phyloP scores from a whole-genome alignment of 257 asterid genomes.

The Nicotiana tabacum region DNA sequence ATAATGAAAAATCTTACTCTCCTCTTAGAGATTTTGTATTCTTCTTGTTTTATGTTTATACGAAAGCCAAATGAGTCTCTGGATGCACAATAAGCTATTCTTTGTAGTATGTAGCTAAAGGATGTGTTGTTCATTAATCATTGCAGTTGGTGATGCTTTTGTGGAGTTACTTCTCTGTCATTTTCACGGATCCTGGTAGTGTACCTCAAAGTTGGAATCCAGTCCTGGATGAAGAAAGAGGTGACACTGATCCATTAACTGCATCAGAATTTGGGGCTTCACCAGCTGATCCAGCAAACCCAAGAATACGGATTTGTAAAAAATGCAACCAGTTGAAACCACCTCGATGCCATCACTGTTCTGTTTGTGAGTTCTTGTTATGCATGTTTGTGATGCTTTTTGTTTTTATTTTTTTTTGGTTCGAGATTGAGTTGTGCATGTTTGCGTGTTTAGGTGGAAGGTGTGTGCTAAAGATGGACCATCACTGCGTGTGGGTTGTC shows the following conservation, averaged over 20 bases:
- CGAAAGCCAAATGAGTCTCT: not conserved
- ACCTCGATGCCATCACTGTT: slow-evolving; percentile 99
- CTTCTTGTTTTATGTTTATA: not conserved
- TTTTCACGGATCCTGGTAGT: slow-evolving; percentile 88
- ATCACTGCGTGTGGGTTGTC: slow-evolving; percentile 99
- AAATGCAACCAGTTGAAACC: slow-evolving; percentile 97
- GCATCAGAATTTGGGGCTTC: slow-evolving; percentile 45
- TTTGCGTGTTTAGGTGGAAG: slow-evolving; percentile 68
- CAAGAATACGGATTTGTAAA: slow-evolving; percentile 67
- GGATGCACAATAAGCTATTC: slow-evolving; percentile 2
- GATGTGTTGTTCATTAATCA: not conserved
- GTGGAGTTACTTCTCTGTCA: slow-evolving; percentile 97
- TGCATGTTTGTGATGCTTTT: slow-evolving; percentile 13
- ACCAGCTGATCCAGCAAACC: slow-evolving; percentile 42
- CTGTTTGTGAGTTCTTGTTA: slow-evolving; percentile 82
- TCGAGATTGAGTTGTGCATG: slow-evolving; percentile 15
- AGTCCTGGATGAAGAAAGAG: slow-evolving; percentile 74
- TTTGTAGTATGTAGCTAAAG: slow-evolving; percentile 22
- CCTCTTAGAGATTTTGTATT: not conserved
- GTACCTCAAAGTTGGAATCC: slow-evolving; percentile 97
- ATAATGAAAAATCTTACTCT: not conserved
- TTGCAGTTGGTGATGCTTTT: slow-evolving; percentile 88
- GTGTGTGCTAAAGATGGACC: slow-evolving; percentile 97
- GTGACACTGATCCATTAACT: slow-evolving; percentile 71
- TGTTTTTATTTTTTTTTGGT: slow-evolving; percentile 10